Base-by-base conservation (phyloP, 164 flowering plant genomes). In the Vitis cinerea region DNA sequence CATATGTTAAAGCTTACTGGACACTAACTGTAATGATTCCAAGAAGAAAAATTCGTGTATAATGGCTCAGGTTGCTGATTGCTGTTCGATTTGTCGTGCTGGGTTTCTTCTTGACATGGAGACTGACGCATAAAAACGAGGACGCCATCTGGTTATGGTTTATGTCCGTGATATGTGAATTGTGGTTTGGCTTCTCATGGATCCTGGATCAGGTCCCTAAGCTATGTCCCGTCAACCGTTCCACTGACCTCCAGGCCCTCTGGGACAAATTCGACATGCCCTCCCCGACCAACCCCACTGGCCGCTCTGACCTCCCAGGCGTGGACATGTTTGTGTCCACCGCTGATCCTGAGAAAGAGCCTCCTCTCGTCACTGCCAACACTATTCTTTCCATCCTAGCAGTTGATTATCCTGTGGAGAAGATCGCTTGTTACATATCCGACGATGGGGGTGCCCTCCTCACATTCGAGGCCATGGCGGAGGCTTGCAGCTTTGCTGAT, bases 121-220 rank as follows among this genome's bases (percentile, higher is more conserved):
- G 97, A 73, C 5, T 91, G 10, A 29, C 6, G 2, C 81, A 91
- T 68, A 86, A 84, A 10, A 91, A 91, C 19, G 74, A 75, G 12
- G 90, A 89, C 2, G 97, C 97, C 4, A 51, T 86, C 2, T 91
- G 94, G 97, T 79, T 91, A 8, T 89, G 94, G 94, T 64, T 71
- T 0, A 91, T 89, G 90, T 91, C 97, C 0, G 74, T 91, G 19
- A 71, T 82, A 0, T 91, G 97, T 56, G 97, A 91, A 73, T 0
- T 91, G 11, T 91, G 97, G 97, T 91, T 91, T 31, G 94, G 86
- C 2, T 88, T 89, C 78, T 91, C 97, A 0, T 91, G 97, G 97
- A 80, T 91, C 14, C 88, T 91, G 8, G 97, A 91, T 74, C 94
- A 89, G 66, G 55, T 91, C 57, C 97, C 97, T 14, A 91, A 89